Evolutionary conservation across 176 grass and related monocot genomes (phyloP).

Genomic region (bread wheat (Triticum aestivum)): IWGSC_CS_RefSeq_v2.1 NC_057810.1:138940351-138940850

Average conservation of each 20-base stretch:
- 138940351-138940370: conserved; percentile 11
- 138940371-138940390: conserved; percentile 35
- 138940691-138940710: conserved; percentile 17
- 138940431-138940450: conserved; percentile 99
- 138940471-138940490: conserved; percentile 95
- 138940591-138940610: conserved; percentile 94
- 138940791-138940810: not conserved
- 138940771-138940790: conserved; percentile 1
- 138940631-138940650: conserved; percentile 84
- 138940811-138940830: not conserved
- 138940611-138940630: conserved; percentile 74
- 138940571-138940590: conserved; percentile 96
- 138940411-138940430: conserved; percentile 99
- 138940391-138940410: conserved; percentile 77
- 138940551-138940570: conserved; percentile 96
- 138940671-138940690: conserved; percentile 81
- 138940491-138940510: conserved; percentile 97
- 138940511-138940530: conserved; percentile 79
- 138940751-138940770: not conserved
- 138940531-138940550: conserved; percentile 84
- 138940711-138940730: conserved; percentile 1
- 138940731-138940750: not conserved
- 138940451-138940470: conserved; percentile 96
- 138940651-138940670: conserved; percentile 61
- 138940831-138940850: not conserved